Evolutionary conservation across 352 stramenopile species (phyloP), one percentile per base, ranked within the genome.

Genomic region (Pythium folliculosum): DNA sequence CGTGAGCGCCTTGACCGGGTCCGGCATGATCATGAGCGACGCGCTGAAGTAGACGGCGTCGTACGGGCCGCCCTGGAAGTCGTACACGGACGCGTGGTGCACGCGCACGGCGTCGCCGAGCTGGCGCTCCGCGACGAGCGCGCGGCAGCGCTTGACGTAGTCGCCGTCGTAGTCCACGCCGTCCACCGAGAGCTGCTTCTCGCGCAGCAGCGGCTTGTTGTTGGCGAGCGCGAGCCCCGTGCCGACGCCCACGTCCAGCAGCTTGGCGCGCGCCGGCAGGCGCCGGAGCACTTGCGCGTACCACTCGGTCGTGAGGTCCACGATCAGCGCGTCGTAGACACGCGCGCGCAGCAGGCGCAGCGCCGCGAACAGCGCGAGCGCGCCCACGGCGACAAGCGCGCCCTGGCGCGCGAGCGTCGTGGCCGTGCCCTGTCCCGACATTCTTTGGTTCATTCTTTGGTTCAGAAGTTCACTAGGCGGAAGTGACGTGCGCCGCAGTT

Each of bases 41-140:
- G 89, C 91, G 63, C 85, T 96, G 67, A 97, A 97, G 78, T 98
- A 98, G 22, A 89, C 86, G 35, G 88, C 90, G 75, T 97, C 90
- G 70, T 95, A 97, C 30, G 75, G 82, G 3, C 77, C 84, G 56
- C 72, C 76, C 37, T 67, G 27, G 49, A 68, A 90, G 63, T 97
- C 87, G 75, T 95, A 97, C 58, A 97, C 77, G 49, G 86, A 95
- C 50, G 77, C 87, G 70, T 92, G 82, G 52, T 88, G 69, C 40
- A 94, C 88, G 7, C 70, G 70, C 22, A 97, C 77, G 40, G 60
- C 76, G 19, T 73, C 70, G 27, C 71, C 63, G 17, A 96, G 72
- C 38, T 76, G 60, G 17, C 71, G 60, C 48, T 72, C 35, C 17
- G 67, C 50, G 23, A 97, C 67, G 45, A 91, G 76, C 25, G 52